These are phyloP conservation scores for Ophiobolus disseminans DNA, from an alignment of 2,329 filamentous ascomycete species.

Conservation along the genomic window DNA sequence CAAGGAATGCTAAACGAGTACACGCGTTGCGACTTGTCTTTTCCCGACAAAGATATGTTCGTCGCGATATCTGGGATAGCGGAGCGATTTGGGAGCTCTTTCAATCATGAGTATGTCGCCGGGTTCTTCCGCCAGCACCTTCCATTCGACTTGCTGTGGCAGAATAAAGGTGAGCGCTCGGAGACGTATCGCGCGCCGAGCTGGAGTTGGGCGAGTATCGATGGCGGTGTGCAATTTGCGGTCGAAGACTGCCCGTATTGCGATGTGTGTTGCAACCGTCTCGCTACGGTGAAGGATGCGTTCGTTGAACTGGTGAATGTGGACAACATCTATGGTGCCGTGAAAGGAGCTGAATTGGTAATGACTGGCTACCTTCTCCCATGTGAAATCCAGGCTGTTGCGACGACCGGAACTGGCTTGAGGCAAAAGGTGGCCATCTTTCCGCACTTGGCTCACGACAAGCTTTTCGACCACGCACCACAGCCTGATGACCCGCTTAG, in stretches of 20 bases:
- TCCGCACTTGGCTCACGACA: background rate
- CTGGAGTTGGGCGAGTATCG: slow-evolving; percentile 6
- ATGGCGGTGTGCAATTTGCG: slow-evolving; percentile 1
- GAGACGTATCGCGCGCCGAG: slow-evolving; percentile 3
- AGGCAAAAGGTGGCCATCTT: slow-evolving; percentile 1
- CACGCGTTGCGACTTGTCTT: slow-evolving; percentile 4
- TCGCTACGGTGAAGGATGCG: background rate
- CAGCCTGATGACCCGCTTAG: background rate
- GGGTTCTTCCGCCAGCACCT: slow-evolving; percentile 7
- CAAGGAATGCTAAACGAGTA: slow-evolving; percentile 1
- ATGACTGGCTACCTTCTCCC: background rate
- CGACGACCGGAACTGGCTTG: background rate
- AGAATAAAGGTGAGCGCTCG: slow-evolving; percentile 2
- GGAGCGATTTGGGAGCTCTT: slow-evolving; percentile 2
- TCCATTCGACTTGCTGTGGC: slow-evolving; percentile 6
- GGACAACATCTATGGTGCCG: background rate
- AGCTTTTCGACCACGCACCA: background rate
- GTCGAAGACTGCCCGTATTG: slow-evolving; percentile 2
- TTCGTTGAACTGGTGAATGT: background rate
- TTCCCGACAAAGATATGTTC: slow-evolving; percentile 5
- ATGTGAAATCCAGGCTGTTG: background rate
- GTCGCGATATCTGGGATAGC: slow-evolving; percentile 2
- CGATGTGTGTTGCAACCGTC: background rate
- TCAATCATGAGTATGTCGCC: slow-evolving; percentile 7
- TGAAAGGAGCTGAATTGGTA: background rate